These are phyloP conservation scores for Rhodocollybia butyracea DNA, from an alignment of 768 basidiomycete species.

Conservation along the genomic window DNA sequence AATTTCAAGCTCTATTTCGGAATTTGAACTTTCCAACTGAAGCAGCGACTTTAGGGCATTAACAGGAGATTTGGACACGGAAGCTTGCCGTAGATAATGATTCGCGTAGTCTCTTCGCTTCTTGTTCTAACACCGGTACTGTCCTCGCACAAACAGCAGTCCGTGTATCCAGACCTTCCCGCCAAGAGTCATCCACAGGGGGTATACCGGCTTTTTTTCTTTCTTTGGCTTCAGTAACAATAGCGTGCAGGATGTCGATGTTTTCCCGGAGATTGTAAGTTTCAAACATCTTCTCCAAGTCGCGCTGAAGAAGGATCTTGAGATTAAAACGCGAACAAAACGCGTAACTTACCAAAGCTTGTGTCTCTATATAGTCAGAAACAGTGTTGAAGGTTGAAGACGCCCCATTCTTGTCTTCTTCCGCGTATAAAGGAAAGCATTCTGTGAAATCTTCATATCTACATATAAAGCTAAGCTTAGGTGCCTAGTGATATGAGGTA, in stretches of 20 bases:
- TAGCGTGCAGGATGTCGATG: conserved; percentile 66
- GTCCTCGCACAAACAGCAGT: conserved; percentile 62
- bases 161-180: conserved; percentile 57
- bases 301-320: conserved; percentile 37
- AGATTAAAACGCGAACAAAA: neutral
- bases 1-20: conserved; percentile 41
- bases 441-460: conserved; percentile 60
- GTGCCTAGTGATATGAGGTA: neutral
- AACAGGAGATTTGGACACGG: neutral
- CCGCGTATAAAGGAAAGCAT: conserved; percentile 64
- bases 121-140: conserved; percentile 51
- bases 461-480: conserved; percentile 6
- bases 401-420: conserved; percentile 63
- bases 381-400: conserved; percentile 62
- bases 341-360: conserved; percentile 43
- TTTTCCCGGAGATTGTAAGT: conserved; percentile 66
- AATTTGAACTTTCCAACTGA: conserved; percentile 61
- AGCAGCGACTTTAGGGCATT: neutral
- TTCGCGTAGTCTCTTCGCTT: conserved; percentile 35
- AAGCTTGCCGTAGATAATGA: conserved; percentile 34
- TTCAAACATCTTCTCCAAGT: conserved; percentile 66
- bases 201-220: conserved; percentile 45
- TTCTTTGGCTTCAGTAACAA: conserved; percentile 65
- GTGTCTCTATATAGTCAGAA: conserved; percentile 67
- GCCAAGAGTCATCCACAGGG: conserved; percentile 57